Percentiles rank a stretch among this genome's conserved stretches.
Evolutionary conservation across 1,139 yeast genomes (phyloP).

Genomic region (Debaryomycetaceae sp.): DNA sequence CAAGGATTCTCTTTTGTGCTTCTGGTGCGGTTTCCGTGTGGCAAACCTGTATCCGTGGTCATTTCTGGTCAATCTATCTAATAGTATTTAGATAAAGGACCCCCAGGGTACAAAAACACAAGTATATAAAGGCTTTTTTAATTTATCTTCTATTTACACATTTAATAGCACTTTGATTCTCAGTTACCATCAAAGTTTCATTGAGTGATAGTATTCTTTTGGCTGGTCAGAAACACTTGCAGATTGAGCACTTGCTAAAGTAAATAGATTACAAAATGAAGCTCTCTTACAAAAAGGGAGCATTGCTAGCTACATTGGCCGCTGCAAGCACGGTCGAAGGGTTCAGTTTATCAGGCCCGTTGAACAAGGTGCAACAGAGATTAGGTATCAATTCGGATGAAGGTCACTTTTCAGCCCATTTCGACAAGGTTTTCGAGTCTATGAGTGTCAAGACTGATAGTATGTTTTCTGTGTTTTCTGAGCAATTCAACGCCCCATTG

Average conservation of each 20-base stretch:
- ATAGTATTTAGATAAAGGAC: no score
- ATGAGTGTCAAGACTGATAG: slow-evolving; percentile 3
- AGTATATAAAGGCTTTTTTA: no score
- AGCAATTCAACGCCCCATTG: slow-evolving; percentile 44
- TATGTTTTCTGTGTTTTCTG: slow-evolving; percentile 29
- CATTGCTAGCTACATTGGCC: slow-evolving; percentile 22
- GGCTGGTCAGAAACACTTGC: no score
- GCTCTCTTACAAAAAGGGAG: slow-evolving; percentile 21
- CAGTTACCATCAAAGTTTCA: not conserved
- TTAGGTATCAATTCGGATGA: slow-evolving; percentile 19
- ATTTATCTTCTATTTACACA: no score
- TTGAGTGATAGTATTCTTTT: not conserved
- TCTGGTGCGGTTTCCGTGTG: not conserved
- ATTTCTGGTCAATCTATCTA: no score
- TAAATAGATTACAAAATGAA: slow-evolving; percentile 21
- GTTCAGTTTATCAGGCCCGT: slow-evolving; percentile 29
- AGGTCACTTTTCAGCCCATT: slow-evolving; percentile 12
- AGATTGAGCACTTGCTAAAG: not conserved
- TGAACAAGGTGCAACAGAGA: slow-evolving; percentile 27
- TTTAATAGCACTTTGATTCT: slow-evolving; percentile 1
- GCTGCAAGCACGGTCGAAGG: slow-evolving; percentile 22
- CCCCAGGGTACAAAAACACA: no score
- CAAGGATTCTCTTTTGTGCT: not conserved
- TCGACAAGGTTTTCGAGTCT: slow-evolving; percentile 12
- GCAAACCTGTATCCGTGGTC: not conserved